Conservation (phyloP, 805 yeast species). For the Brettanomyces nanus region DNA sequence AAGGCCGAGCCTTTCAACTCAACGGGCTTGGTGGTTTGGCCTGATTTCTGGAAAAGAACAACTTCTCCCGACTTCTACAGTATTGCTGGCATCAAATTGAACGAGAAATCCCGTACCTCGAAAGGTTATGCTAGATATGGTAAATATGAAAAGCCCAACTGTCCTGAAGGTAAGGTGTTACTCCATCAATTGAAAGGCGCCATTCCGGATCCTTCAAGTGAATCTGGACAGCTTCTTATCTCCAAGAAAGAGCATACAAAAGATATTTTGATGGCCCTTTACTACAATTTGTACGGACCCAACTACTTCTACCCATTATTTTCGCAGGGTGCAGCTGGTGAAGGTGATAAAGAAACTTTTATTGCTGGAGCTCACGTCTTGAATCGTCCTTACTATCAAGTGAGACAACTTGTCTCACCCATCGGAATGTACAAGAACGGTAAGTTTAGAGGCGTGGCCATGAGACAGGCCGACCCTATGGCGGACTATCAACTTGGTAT, state of each 20-base stretch:
- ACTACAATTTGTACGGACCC: slow-evolving; percentile 57
- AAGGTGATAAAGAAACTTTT: slow-evolving; percentile 55
- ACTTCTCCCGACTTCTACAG: slow-evolving; percentile 52
- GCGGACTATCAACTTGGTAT: slow-evolving; percentile 39
- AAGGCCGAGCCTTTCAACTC: slow-evolving; percentile 35
- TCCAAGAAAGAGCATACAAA: slow-evolving; percentile 47
- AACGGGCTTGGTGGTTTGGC: slow-evolving; percentile 58
- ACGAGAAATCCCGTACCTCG: neutral
- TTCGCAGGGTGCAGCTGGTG: slow-evolving; percentile 41
- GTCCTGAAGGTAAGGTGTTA: slow-evolving; percentile 30
- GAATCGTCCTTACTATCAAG: slow-evolving; percentile 50
- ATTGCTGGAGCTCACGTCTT: slow-evolving; percentile 53
- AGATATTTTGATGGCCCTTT: slow-evolving; percentile 45
- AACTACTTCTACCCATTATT: slow-evolving; percentile 45
- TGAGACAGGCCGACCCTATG: slow-evolving; percentile 70
- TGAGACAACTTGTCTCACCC: slow-evolving; percentile 46
- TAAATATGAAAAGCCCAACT: slow-evolving; percentile 58
- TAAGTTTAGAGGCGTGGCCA: slow-evolving; percentile 58
- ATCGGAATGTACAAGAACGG: slow-evolving; percentile 40
- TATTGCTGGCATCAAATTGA: slow-evolving; percentile 12
- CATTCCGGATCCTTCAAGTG: slow-evolving; percentile 56
- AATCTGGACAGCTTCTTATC: slow-evolving; percentile 56
- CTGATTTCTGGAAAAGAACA: slow-evolving; percentile 62
- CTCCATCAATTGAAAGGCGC: slow-evolving; percentile 54
- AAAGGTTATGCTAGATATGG: slow-evolving; percentile 48